A percentile compares a stretch with the other conserved stretches of the same genome.
Evolutionary conservation across 2,329 filamentous ascomycete genomes (phyloP).

Genomic region (Helotiales sp.): DNA sequence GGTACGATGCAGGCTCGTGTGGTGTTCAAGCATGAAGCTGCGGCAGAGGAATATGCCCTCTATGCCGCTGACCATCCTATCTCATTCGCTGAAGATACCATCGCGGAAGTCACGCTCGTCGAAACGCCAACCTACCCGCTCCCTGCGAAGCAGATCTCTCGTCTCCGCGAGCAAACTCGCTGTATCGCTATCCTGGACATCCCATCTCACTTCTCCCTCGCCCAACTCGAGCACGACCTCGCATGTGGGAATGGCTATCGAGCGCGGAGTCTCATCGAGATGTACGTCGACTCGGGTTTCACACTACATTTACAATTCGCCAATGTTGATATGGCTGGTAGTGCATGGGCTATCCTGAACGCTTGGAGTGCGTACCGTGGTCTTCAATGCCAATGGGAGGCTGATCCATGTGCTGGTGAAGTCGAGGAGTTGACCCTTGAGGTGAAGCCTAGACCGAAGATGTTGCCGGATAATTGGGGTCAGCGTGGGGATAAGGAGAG

Average conservation of each 20-base stretch:
- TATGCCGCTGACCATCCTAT: constrained; percentile 29
- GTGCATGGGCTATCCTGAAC: constrained; percentile 28
- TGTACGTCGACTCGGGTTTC: constrained; percentile 29
- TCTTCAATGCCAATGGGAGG: constrained; percentile 26
- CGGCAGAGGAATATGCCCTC: constrained; percentile 33
- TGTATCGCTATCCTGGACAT: constrained; percentile 32
- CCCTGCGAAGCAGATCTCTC: neutral
- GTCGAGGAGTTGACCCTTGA: constrained; percentile 32
- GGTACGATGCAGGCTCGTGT: constrained; percentile 32
- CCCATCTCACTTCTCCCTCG: constrained; percentile 21
- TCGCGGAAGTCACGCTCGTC: constrained; percentile 26
- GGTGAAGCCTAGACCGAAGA: constrained; percentile 8
- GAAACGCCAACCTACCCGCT: constrained; percentile 37
- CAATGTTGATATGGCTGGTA: constrained; percentile 27
- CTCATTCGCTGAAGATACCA: constrained; percentile 19
- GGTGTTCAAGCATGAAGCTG: constrained; percentile 32
- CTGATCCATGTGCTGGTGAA: constrained; percentile 36
- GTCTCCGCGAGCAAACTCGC: constrained; percentile 25
- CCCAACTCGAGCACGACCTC: constrained; percentile 20
- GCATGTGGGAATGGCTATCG: constrained; percentile 15
- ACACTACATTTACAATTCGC: constrained; percentile 38
- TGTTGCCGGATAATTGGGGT: constrained; percentile 16
- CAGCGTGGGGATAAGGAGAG: neutral
- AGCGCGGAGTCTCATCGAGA: constrained; percentile 26
- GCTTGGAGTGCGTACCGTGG: constrained; percentile 21